Conservation (phyloP, 345 rosid species). For the Brassica nigra region DNA sequence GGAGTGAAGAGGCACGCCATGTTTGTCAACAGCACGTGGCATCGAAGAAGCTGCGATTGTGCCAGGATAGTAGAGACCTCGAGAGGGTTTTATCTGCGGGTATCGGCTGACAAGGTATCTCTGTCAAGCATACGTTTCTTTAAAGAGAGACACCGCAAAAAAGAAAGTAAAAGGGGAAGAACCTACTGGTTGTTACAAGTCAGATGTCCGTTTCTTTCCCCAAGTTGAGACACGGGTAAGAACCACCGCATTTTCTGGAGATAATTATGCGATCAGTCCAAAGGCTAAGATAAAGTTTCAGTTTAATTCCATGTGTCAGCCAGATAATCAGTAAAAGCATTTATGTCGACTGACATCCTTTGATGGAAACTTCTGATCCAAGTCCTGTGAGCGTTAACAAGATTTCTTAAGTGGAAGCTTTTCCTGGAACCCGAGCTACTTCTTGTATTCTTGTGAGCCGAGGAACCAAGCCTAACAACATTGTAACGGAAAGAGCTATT, state of each 20-base stretch:
- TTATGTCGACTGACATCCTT: background rate
- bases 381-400: slow-evolving; percentile 5
- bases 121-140: slow-evolving; percentile 39
- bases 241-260: slow-evolving; percentile 28
- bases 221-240: slow-evolving; percentile 36
- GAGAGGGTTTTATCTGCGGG: slow-evolving; percentile 15
- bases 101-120: slow-evolving; percentile 12
- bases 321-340: background rate
- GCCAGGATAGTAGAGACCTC: slow-evolving; percentile 39
- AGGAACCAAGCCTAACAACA: slow-evolving; percentile 24
- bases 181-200: slow-evolving; percentile 27
- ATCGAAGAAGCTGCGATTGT: slow-evolving; percentile 27
- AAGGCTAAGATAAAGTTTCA: slow-evolving; percentile 18
- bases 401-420: background rate
- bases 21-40: slow-evolving; percentile 43
- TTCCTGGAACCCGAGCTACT: slow-evolving; percentile 5
- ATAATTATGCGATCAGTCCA: slow-evolving; percentile 29
- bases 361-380: slow-evolving; percentile 24
- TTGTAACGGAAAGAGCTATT: slow-evolving; percentile 5
- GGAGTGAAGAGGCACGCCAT: slow-evolving; percentile 38
- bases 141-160: slow-evolving; percentile 22
- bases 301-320: slow-evolving; percentile 23
- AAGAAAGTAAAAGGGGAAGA: slow-evolving; percentile 17
- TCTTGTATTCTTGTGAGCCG: slow-evolving; percentile 1
- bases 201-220: slow-evolving; percentile 26